A percentile compares a stretch with the other conserved stretches of the same genome.
phyloP scores from a whole-genome alignment of 2,329 filamentous ascomycete species.

The Paecilomyces sp. region DNA sequence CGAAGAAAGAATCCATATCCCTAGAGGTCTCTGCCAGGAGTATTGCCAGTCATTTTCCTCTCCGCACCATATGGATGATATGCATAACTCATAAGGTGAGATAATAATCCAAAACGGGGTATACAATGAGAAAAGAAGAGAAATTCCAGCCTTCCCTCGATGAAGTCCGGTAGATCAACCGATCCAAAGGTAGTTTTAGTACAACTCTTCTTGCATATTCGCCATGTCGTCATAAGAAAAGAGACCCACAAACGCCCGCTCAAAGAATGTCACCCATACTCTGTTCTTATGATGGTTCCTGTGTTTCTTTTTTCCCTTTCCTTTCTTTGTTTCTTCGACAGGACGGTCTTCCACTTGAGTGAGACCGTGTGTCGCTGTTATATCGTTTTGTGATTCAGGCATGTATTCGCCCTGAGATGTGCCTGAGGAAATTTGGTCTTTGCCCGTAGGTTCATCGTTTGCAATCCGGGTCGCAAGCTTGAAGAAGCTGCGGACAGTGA shows the following conservation, averaged over 20 bases:
- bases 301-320: constrained; percentile 31
- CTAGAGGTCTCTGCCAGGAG: not conserved
- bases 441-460: constrained; percentile 21
- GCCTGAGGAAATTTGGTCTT: constrained; percentile 16
- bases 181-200: not conserved
- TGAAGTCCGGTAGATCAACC: not conserved
- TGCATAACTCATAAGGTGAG: not conserved
- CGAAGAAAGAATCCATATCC: not conserved
- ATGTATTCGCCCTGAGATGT: constrained; percentile 5
- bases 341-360: constrained; percentile 32
- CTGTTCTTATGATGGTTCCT: constrained; percentile 47
- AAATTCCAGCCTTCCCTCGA: not conserved
- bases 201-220: constrained; percentile 9
- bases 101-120: not conserved
- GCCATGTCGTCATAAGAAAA: constrained; percentile 59
- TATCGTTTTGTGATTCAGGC: constrained; percentile 17
- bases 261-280: constrained; percentile 70
- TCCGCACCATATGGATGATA: not conserved
- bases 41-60: not conserved
- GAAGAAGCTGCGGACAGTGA: constrained; percentile 77
- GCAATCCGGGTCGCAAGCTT: constrained; percentile 75
- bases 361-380: constrained; percentile 43
- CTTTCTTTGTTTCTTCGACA: constrained; percentile 44
- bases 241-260: constrained; percentile 72
- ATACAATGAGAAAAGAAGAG: not conserved